A percentile compares a stretch with the other conserved stretches of the same genome.
Evolutionary conservation across 23 red algal genomes (phyloP).

Genomic region (Gracilaria caudata): DNA sequence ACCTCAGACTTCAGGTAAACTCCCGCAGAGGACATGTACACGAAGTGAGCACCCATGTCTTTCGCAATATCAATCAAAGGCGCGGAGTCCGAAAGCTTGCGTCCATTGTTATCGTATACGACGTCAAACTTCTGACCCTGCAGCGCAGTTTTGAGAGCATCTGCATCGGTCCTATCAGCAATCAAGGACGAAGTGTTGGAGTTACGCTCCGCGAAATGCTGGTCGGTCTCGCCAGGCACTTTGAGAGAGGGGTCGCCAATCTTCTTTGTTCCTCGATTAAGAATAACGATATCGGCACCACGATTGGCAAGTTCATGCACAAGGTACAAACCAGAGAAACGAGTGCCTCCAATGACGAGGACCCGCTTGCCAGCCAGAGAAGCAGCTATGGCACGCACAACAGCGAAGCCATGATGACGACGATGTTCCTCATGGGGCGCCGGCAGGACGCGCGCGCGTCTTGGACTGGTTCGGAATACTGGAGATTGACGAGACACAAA

Average conservation of each 20-base stretch:
- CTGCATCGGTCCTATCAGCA: conserved; percentile 83
- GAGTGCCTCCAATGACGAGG: conserved; percentile 94
- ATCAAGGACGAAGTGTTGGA: conserved; percentile 57
- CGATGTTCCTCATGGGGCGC: background rate
- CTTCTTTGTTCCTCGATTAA: conserved; percentile 80
- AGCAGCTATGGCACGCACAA: background rate
- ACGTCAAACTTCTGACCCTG: conserved; percentile 75
- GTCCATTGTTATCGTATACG: conserved; percentile 91
- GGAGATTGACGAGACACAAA: background rate
- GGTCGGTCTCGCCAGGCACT: conserved; percentile 81
- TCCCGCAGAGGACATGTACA: conserved; percentile 97
- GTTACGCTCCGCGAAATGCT: conserved; percentile 76
- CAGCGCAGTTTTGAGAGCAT: conserved; percentile 52
- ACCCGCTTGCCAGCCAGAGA: conserved; percentile 54
- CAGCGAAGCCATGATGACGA: background rate
- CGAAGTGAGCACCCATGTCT: conserved; percentile 75
- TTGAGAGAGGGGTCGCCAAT: conserved; percentile 70
- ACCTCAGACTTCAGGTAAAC: conserved; percentile 89
- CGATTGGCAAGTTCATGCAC: conserved; percentile 77
- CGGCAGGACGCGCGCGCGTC: background rate
- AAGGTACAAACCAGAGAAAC: conserved; percentile 97
- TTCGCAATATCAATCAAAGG: conserved; percentile 76
- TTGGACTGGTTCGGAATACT: background rate
- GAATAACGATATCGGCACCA: conserved; percentile 85
- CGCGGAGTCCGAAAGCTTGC: conserved; percentile 78